Evolutionary conservation across 108 stramenopile species (phyloP), one percentile per base, ranked within the genome.

Genomic region (Skeletonema menzelii): DNA sequence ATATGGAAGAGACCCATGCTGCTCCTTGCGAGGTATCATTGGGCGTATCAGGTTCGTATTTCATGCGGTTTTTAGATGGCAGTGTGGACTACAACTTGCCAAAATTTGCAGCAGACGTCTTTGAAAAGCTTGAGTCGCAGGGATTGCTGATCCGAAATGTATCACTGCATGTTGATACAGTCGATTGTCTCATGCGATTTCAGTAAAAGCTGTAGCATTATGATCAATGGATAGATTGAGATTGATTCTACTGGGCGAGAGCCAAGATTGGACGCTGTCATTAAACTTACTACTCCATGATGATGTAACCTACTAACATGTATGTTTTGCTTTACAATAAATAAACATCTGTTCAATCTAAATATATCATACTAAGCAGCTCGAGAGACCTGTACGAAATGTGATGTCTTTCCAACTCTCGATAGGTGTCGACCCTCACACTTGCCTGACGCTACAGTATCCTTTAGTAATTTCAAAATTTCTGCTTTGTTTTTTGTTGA

Each of bases 21-120:
- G 90, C 88, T 22, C 85, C 85, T 22, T 79, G 82, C n/a, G 89
- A 91, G 53, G 87, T 90, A 0, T 86, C 93, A 6, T 67, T 94
- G 61, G 93, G 93, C 6, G 65, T 71, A 27, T 90, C 75, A 17
- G 90, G 76, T 34, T 73, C 93, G 1, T 94, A 90, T 59, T 94
- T 90, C 73, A 60, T 88, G 44, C 79, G 86, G 10, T 91, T 91
- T 59, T 67, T 94, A 76, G 89, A 94, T 80, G 89, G 89, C 26
- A 73, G 67, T 2, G 69, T 87, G 34, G 93, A 94, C 58, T 94
- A 91, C 70, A 86, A 79, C 20, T 64, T 94, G 69, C 88, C 93
- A 11, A 76, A 82, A 8, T 57, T 65, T 32, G 69, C 87, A 17
- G 87, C 90, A 12, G 67, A 73, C 10, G 86, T 76, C 42, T 89